Conservation (phyloP, 2,329 filamentous ascomycete genomes). For the Sclerotinia glacialis region DNA sequence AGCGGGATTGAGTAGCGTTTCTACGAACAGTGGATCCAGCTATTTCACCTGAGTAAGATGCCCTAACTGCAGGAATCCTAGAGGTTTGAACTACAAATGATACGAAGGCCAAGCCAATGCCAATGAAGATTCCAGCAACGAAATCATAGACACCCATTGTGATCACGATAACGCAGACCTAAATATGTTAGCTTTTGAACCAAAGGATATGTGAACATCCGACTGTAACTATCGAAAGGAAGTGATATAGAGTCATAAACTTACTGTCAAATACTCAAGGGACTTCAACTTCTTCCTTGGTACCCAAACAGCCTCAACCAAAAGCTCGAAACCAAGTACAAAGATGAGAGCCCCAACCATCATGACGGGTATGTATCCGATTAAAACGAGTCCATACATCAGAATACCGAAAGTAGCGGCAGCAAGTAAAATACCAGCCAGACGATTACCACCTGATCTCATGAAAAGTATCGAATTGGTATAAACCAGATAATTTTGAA, state of each 20-base stretch:
- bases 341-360: slow-evolving; percentile 96
- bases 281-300: slow-evolving; percentile 84
- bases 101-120: slow-evolving; percentile 86
- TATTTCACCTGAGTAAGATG: slow-evolving; percentile 84
- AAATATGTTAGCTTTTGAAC: slow-evolving; percentile 32
- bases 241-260: slow-evolving; percentile 29
- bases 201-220: background rate
- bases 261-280: slow-evolving; percentile 82
- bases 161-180: slow-evolving; percentile 81
- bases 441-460: slow-evolving; percentile 78
- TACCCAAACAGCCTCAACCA: slow-evolving; percentile 83
- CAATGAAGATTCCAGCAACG: slow-evolving; percentile 87
- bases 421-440: slow-evolving; percentile 84
- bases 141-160: slow-evolving; percentile 98
- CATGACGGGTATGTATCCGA: slow-evolving; percentile 94
- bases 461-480: slow-evolving; percentile 98
- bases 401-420: slow-evolving; percentile 76
- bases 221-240: background rate
- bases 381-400: slow-evolving; percentile 79
- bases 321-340: slow-evolving; percentile 85
- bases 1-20: slow-evolving; percentile 84
- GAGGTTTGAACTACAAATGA: slow-evolving; percentile 91
- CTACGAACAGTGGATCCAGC: slow-evolving; percentile 90
- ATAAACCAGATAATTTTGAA: slow-evolving; percentile 96
- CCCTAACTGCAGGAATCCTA: slow-evolving; percentile 81